These are phyloP conservation scores for Vitis rotundifolia DNA, from an alignment of 164 flowering plant genomes.

Conservation along the genomic window DNA sequence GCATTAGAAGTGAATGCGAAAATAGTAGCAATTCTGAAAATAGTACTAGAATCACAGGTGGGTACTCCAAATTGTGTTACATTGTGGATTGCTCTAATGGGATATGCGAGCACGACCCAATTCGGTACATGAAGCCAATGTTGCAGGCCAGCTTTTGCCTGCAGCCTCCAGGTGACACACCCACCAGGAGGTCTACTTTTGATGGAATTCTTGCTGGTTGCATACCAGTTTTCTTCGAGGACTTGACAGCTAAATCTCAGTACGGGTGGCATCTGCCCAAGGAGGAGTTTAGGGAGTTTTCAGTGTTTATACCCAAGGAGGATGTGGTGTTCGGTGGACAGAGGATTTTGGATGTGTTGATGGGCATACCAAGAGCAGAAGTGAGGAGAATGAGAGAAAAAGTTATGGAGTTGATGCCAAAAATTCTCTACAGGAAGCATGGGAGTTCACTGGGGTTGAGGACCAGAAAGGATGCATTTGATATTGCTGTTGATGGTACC, in stretches of 20 bases:
- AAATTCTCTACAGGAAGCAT: conserved; percentile 78
- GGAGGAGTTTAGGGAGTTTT: conserved; percentile 56
- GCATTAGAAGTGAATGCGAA: conserved; percentile 75
- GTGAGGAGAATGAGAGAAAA: conserved; percentile 82
- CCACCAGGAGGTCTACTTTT: conserved; percentile 83
- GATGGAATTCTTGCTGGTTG: conserved; percentile 87
- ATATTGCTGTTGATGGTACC: conserved; percentile 77
- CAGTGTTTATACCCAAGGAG: conserved; percentile 84
- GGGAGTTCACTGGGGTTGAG: conserved; percentile 65
- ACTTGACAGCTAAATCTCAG: conserved; percentile 66
- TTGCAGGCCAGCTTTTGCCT: conserved; percentile 75
- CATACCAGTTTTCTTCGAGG: conserved; percentile 97
- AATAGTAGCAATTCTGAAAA: conserved; percentile 9
- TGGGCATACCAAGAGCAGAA: conserved; percentile 48
- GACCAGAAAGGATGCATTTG: conserved; percentile 76
- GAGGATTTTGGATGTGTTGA: conserved; percentile 67
- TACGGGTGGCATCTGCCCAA: conserved; percentile 84
- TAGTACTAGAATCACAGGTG: background rate
- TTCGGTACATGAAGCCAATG: conserved; percentile 86
- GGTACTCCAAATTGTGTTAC: conserved; percentile 46
- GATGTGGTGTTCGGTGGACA: conserved; percentile 85
- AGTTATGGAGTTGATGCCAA: conserved; percentile 71
- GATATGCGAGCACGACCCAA: conserved; percentile 89
- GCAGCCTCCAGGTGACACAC: conserved; percentile 98
- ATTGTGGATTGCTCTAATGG: conserved; percentile 86